Conservation (phyloP, 2,329 filamentous ascomycete genomes). For the Anthostomella pinea region DNA sequence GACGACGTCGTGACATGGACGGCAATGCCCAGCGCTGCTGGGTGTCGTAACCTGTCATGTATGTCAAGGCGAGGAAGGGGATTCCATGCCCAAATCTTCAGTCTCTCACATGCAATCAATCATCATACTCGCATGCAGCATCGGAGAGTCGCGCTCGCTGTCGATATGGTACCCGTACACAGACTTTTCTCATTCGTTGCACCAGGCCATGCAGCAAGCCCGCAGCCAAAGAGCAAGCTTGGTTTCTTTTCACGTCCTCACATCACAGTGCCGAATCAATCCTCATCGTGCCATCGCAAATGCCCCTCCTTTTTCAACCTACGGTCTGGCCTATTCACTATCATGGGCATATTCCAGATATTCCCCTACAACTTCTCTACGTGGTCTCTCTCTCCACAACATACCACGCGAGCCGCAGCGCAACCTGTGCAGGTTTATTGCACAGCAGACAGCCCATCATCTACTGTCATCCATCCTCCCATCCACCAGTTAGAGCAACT, state of each 20-base stretch:
- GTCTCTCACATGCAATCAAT: slow-evolving; percentile 12
- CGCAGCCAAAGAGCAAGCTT: too few relatives aligned
- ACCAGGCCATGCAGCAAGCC: slow-evolving; percentile 14
- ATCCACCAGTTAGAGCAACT: too few relatives aligned
- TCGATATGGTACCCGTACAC: too few relatives aligned
- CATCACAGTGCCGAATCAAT: slow-evolving; percentile 18
- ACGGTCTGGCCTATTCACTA: too few relatives aligned
- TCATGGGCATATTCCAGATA: not conserved
- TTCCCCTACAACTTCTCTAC: slow-evolving; percentile 1
- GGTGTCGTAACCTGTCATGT: slow-evolving; percentile 25
- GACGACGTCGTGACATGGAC: slow-evolving; percentile 9
- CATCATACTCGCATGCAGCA: slow-evolving; percentile 12
- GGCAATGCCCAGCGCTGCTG: slow-evolving; percentile 10
- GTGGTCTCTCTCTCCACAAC: not conserved
- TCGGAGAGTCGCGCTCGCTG: slow-evolving; percentile 7
- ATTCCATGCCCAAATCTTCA: slow-evolving; percentile 20
- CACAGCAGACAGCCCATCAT: too few relatives aligned
- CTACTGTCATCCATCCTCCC: too few relatives aligned
- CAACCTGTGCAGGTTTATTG: too few relatives aligned
- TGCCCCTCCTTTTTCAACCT: too few relatives aligned
- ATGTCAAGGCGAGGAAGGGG: slow-evolving; percentile 21
- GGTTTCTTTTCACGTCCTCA: too few relatives aligned
- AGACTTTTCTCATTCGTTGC: slow-evolving; percentile 20
- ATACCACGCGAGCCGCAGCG: slow-evolving; percentile 1
- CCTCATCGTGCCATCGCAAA: too few relatives aligned